Evolutionary conservation across 2,329 filamentous ascomycete species (phyloP).

Genomic region (Trichocomaceae sp.): DNA sequence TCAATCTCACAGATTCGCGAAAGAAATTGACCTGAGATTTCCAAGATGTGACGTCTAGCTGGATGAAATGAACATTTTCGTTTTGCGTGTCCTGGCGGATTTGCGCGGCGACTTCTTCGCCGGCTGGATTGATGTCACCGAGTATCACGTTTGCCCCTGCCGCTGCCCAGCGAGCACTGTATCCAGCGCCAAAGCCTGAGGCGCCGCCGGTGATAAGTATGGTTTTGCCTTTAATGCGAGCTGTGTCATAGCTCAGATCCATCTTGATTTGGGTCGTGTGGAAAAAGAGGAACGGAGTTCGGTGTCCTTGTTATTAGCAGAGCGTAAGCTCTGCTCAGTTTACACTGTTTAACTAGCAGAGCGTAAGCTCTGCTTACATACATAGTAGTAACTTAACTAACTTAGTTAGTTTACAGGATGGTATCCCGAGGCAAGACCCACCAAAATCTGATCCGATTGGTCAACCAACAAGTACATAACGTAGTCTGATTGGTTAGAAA

Average conservation of each 20-base stretch:
- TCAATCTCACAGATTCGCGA: slow-evolving; percentile 49
- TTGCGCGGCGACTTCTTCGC: slow-evolving; percentile 52
- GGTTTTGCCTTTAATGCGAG: slow-evolving; percentile 39
- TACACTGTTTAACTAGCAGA: too few relatives aligned
- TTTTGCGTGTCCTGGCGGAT: slow-evolving; percentile 56
- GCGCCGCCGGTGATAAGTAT: slow-evolving; percentile 61
- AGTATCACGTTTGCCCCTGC: slow-evolving; percentile 56
- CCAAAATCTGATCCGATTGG: too few relatives aligned
- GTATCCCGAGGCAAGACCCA: too few relatives aligned
- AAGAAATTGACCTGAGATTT: slow-evolving; percentile 59
- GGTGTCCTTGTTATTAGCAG: too few relatives aligned
- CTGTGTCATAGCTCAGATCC: slow-evolving; percentile 7
- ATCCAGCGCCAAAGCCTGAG: slow-evolving; percentile 53
- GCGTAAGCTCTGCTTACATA: too few relatives aligned
- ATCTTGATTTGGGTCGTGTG: neutral
- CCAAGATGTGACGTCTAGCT: slow-evolving; percentile 57
- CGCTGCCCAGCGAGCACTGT: slow-evolving; percentile 49
- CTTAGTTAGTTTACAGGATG: too few relatives aligned
- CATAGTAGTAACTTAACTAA: too few relatives aligned
- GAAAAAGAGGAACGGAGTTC: too few relatives aligned
- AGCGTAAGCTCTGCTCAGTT: too few relatives aligned
- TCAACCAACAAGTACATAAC: too few relatives aligned
- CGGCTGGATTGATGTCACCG: slow-evolving; percentile 54
- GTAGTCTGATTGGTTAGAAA: too few relatives aligned
- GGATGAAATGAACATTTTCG: slow-evolving; percentile 49